A percentile compares a stretch with the other conserved stretches of the same genome.
Evolutionary conservation across 805 yeast genomes (phyloP).

Genomic region (Kregervanrija pseudodelftensis): DNA sequence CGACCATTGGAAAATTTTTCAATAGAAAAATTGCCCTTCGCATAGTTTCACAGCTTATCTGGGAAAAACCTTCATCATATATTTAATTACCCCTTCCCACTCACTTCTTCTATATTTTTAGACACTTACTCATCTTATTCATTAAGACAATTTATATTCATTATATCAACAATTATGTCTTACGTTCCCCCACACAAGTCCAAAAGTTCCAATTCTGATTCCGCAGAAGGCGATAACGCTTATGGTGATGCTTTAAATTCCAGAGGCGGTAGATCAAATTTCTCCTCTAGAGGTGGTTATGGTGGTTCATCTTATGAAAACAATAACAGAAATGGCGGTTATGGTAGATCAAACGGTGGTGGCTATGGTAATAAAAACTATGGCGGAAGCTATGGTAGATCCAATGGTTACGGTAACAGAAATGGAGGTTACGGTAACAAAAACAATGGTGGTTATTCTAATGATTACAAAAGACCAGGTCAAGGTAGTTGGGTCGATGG

Average conservation of each 20-base stretch:
- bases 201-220: conserved; percentile 16
- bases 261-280: background rate
- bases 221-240: conserved; percentile 19
- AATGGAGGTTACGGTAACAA: conserved; percentile 29
- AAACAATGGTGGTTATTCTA: conserved; percentile 23
- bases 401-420: conserved; percentile 28
- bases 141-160: too few relatives aligned
- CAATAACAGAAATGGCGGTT: conserved; percentile 12
- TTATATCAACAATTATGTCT: conserved; percentile 17
- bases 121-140: background rate
- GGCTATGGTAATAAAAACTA: conserved; percentile 19
- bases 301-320: conserved; percentile 13
- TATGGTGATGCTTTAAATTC: background rate
- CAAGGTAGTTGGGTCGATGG: conserved; percentile 86
- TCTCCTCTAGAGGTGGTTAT: conserved; percentile 21
- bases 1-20: too few relatives aligned
- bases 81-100: background rate
- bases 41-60: too few relatives aligned
- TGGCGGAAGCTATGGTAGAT: conserved; percentile 22
- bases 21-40: too few relatives aligned
- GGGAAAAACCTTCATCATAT: too few relatives aligned
- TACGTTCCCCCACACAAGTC: conserved; percentile 48
- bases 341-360: conserved; percentile 25
- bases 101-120: background rate
- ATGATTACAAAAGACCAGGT: conserved; percentile 31